Evolutionary conservation across 495 filamentous ascomycete genomes (phyloP).

Genomic region (Cercophora sp.): DNA sequence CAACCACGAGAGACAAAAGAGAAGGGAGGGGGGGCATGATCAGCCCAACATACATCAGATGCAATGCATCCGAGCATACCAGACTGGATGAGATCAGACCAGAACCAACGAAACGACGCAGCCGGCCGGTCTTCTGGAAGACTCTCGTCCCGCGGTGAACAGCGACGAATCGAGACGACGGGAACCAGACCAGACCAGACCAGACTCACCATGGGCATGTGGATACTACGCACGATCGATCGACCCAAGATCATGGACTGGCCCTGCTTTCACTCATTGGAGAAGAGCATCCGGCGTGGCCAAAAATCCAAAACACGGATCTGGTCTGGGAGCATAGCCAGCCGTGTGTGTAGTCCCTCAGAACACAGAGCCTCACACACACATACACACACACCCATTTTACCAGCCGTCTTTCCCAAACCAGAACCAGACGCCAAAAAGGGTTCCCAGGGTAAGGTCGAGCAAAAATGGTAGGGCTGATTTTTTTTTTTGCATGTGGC

Average conservation of each 20-base stretch:
- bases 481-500: not conserved
- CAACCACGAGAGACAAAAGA: too few relatives aligned
- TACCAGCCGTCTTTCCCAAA: constrained; percentile 31
- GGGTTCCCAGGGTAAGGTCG: too few relatives aligned
- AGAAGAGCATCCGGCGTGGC: constrained; percentile 18
- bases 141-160: not conserved
- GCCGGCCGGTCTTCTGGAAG: not conserved
- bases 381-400: too few relatives aligned
- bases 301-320: constrained; percentile 35
- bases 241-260: not conserved
- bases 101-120: too few relatives aligned
- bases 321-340: constrained; percentile 26
- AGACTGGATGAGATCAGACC: not conserved
- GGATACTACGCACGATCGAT: not conserved
- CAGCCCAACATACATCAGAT: too few relatives aligned
- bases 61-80: not conserved
- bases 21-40: too few relatives aligned
- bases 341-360: constrained; percentile 18
- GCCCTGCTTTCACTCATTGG: constrained; percentile 16
- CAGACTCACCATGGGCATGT: not conserved
- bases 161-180: too few relatives aligned
- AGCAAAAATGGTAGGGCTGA: constrained; percentile 6
- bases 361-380: constrained; percentile 15
- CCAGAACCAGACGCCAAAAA: too few relatives aligned
- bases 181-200: too few relatives aligned